Base-by-base conservation (phyloP, 495 filamentous ascomycete species). In the Hapsidospora chrysogenum region DNA sequence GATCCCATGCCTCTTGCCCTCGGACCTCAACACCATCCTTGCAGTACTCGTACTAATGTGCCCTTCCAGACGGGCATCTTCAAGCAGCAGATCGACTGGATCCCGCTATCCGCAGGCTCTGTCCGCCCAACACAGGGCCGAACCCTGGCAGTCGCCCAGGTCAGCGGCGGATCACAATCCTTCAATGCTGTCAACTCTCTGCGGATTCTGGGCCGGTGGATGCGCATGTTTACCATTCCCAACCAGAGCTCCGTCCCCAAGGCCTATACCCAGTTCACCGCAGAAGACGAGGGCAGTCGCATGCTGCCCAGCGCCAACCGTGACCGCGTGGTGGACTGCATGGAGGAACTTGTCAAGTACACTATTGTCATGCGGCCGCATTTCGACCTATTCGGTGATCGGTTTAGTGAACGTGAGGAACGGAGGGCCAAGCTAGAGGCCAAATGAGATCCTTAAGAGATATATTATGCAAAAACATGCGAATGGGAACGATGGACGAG, bases 41-140 rank as follows among this genome's bases (percentile, higher is more conserved):
- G 3, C 8, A 2, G 1, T 17, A 10, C 30, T 32, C 10, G 14
- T 17, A 18, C 20, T 6, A 20, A 16, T n/a, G n/a, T n/a, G n/a
- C n/a, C n/a, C n/a, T n/a, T n/a, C n/a, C 25, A 74, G 62, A 80
- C 77, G 0, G 74, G 63, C 0, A 72, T 80, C 0, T 80, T 83
- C 63, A 80, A 83, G 43, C 78, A 79, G 38, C 74, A 81, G 38
- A 80, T 81, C 32, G 77, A 80, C 51, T 82, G 76, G 77, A 77
- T 80, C 31, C 77, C 77, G 3, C 53, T 82, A 0, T 61, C 49
- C 1, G 70, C 65, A 0, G 74, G 76, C 8, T 66, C 64, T 20
- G 68, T 82, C 0, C 70, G 76, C 9, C 77, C 76, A 1, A 81
- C 77, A 0, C 76, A 82, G 48, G 74, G 74, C 27, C 62, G 76